Percentiles rank a stretch among this genome's conserved stretches.
These are phyloP conservation scores for Starmerella bombicola DNA, from an alignment of 805 yeast species.

Conservation along the genomic window DNA sequence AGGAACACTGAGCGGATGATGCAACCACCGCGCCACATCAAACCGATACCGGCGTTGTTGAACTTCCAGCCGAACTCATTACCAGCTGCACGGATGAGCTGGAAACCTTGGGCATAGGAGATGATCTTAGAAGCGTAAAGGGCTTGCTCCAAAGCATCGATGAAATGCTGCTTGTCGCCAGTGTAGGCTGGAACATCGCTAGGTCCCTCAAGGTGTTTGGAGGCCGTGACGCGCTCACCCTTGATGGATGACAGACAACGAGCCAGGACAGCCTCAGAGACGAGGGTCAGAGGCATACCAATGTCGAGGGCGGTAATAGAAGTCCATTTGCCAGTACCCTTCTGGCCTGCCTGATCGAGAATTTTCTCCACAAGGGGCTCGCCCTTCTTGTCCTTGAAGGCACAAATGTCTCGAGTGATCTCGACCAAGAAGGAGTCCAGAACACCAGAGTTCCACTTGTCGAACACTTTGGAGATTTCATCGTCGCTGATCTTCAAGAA, in stretches of 20 bases:
- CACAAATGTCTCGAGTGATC: slow-evolving; percentile 89
- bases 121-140: slow-evolving; percentile 96
- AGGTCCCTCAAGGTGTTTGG: slow-evolving; percentile 72
- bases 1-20: slow-evolving; percentile 97
- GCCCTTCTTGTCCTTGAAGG: slow-evolving; percentile 80
- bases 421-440: slow-evolving; percentile 93
- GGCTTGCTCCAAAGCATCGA: slow-evolving; percentile 94
- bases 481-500: slow-evolving; percentile 79
- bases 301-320: slow-evolving; percentile 95
- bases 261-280: slow-evolving; percentile 97
- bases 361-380: slow-evolving; percentile 92
- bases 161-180: slow-evolving; percentile 68
- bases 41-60: slow-evolving; percentile 95
- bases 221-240: slow-evolving; percentile 79
- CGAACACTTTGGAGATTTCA: slow-evolving; percentile 88
- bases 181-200: slow-evolving; percentile 42
- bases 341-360: slow-evolving; percentile 94
- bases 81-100: slow-evolving; percentile 97
- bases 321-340: slow-evolving; percentile 99
- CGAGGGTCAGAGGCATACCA: slow-evolving; percentile 96
- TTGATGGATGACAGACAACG: slow-evolving; percentile 92
- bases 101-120: slow-evolving; percentile 98
- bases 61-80: slow-evolving; percentile 92
- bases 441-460: slow-evolving; percentile 93
- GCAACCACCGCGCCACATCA: slow-evolving; percentile 99